Evolutionary conservation across 352 stramenopile species (phyloP).

Genomic region (Phytophthora agathidicida): DNA sequence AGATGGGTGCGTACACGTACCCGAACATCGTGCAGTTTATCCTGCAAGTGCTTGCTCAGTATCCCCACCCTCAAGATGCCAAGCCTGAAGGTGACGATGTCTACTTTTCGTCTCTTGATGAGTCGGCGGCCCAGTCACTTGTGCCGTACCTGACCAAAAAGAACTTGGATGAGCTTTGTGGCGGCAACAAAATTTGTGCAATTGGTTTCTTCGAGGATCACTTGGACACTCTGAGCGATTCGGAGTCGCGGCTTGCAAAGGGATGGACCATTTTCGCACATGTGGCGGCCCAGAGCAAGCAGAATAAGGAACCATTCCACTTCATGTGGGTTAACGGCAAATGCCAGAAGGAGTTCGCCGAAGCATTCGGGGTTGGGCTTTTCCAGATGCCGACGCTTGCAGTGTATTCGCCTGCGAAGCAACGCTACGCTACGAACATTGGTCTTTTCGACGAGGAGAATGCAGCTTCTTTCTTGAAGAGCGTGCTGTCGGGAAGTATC

Average conservation of each 20-base stretch:
- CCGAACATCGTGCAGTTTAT: conserved; percentile 75
- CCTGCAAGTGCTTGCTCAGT: conserved; percentile 62
- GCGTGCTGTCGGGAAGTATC: conserved; percentile 74
- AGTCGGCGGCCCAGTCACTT: conserved; percentile 22
- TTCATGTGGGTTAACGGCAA: conserved; percentile 85
- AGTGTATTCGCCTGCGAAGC: conserved; percentile 79
- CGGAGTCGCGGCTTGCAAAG: conserved; percentile 51
- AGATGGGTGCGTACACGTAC: conserved; percentile 65
- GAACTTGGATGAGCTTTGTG: conserved; percentile 57
- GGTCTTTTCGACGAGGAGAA: conserved; percentile 73
- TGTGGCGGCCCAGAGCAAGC: conserved; percentile 54
- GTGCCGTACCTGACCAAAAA: conserved; percentile 65
- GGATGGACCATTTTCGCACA: conserved; percentile 44
- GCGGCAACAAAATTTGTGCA: conserved; percentile 71
- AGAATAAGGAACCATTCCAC: conserved; percentile 61
- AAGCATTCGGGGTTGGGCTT: conserved; percentile 67
- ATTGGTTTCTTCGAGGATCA: conserved; percentile 81
- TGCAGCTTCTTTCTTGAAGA: conserved; percentile 54
- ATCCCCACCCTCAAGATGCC: conserved; percentile 56
- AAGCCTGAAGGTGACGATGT: conserved; percentile 23
- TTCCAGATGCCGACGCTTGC: conserved; percentile 82
- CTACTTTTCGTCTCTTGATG: conserved; percentile 35
- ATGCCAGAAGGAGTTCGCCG: conserved; percentile 72
- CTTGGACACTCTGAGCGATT: conserved; percentile 45
- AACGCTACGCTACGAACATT: conserved; percentile 73